These are phyloP conservation scores for Cytospora leucostoma DNA, from an alignment of 2,329 filamentous ascomycete genomes.

Conservation along the genomic window DNA sequence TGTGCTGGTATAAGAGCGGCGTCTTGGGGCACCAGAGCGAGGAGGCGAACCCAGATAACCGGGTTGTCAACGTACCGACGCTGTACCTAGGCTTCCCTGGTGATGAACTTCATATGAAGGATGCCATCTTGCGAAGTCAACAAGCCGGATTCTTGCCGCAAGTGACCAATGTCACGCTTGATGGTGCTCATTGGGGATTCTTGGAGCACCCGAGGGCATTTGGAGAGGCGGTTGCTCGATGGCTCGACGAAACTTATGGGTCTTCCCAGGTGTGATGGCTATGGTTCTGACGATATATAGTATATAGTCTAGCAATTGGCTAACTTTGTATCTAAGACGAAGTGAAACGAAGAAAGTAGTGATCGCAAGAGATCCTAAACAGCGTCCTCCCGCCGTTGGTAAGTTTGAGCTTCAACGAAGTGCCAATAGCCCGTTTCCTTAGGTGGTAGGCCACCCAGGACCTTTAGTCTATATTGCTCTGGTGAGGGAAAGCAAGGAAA, in stretches of 20 bases:
- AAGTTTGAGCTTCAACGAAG: too few species aligned
- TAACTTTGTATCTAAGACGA: too few species aligned
- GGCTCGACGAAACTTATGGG: conserved; percentile 15
- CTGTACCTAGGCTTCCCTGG: conserved; percentile 34
- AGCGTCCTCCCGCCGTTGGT: too few species aligned
- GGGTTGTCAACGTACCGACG: conserved; percentile 32
- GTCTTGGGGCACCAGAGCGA: conserved; percentile 30
- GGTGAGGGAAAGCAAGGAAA: too few species aligned
- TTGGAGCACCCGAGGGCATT: conserved; percentile 36
- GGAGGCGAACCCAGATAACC: conserved; percentile 29
- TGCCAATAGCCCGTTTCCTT: too few species aligned
- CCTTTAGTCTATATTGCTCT: too few species aligned
- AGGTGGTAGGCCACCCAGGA: too few species aligned
- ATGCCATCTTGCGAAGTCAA: conserved; percentile 28
- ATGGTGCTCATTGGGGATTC: conserved; percentile 37
- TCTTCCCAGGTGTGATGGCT: background rate
- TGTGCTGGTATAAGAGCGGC: conserved; percentile 35
- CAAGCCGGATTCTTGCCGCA: conserved; percentile 33
- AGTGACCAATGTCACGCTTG: conserved; percentile 31
- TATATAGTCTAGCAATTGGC: background rate
- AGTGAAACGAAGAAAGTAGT: too few species aligned
- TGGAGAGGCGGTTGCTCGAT: conserved; percentile 24
- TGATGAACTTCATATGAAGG: conserved; percentile 34
- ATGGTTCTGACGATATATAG: background rate
- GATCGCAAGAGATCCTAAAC: too few species aligned